phyloP scores from a whole-genome alignment of 345 rosid species.

The Odontarrhena argentea region DNA sequence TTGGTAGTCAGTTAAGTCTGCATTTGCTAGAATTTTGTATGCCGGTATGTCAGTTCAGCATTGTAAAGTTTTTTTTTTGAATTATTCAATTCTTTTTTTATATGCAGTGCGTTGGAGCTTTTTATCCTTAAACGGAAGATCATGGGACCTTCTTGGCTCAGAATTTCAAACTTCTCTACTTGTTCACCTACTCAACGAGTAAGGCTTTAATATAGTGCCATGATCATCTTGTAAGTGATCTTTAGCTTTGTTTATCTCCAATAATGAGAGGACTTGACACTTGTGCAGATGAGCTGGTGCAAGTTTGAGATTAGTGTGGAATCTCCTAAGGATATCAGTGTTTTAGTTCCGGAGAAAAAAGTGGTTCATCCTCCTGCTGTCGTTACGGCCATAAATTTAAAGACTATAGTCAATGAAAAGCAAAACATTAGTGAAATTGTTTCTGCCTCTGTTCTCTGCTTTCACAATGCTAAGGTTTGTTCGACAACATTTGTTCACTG shows the following conservation, averaged over 20 bases:
- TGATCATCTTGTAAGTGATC: slow-evolving; percentile 13
- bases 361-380: slow-evolving; percentile 79
- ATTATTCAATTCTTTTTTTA: slow-evolving; percentile 8
- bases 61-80: neutral
- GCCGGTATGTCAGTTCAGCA: slow-evolving; percentile 1
- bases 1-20: slow-evolving; percentile 26
- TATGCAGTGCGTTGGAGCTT: slow-evolving; percentile 93
- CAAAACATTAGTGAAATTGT: slow-evolving; percentile 84
- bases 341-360: slow-evolving; percentile 51
- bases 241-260: slow-evolving; percentile 30
- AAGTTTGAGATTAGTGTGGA: slow-evolving; percentile 79
- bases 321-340: slow-evolving; percentile 64
- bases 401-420: slow-evolving; percentile 80
- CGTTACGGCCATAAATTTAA: slow-evolving; percentile 87
- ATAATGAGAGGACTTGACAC: slow-evolving; percentile 36
- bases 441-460: slow-evolving; percentile 86
- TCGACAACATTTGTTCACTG: slow-evolving; percentile 28
- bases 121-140: slow-evolving; percentile 87
- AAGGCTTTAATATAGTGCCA: slow-evolving; percentile 38
- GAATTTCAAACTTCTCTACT: slow-evolving; percentile 69
- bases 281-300: slow-evolving; percentile 94
- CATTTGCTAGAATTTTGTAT: slow-evolving; percentile 17
- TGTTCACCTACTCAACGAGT: slow-evolving; percentile 78
- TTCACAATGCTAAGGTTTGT: slow-evolving; percentile 95
- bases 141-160: slow-evolving; percentile 94